A percentile compares a stretch with the other conserved stretches of the same genome.
Evolutionary conservation across 306 rosid species (phyloP).

Genomic region (Quercus rubra): DNA sequence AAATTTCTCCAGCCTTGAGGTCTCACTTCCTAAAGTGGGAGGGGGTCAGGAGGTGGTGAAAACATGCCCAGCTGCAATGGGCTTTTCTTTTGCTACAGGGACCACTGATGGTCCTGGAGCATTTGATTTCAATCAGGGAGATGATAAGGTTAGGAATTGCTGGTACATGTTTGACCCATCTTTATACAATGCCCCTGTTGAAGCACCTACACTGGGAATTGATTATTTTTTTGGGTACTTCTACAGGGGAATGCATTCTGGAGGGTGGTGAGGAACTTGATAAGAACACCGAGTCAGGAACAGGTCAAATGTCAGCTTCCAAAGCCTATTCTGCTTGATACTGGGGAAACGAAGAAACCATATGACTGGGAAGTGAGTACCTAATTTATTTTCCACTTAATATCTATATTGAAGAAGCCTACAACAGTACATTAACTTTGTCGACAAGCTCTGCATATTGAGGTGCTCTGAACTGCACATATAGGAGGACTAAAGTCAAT

Average conservation of each 20-base stretch:
- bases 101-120: conserved; percentile 99
- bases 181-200: neutral
- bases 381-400: neutral
- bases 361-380: conserved; percentile 94
- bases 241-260: conserved; percentile 80
- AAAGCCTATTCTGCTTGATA: conserved; percentile 90
- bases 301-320: conserved; percentile 77
- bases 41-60: conserved; percentile 55
- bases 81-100: conserved; percentile 92
- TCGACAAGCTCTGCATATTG: neutral
- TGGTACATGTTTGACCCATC: neutral
- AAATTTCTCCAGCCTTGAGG: conserved; percentile 74
- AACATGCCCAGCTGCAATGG: conserved; percentile 98
- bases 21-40: conserved; percentile 45
- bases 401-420: neutral
- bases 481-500: neutral
- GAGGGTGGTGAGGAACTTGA: conserved; percentile 63
- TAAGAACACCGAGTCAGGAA: conserved; percentile 61
- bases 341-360: conserved; percentile 84
- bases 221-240: neutral
- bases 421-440: neutral
- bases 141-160: conserved; percentile 22
- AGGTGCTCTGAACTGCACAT: neutral
- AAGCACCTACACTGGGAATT: neutral
- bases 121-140: conserved; percentile 89